Percentiles rank a stretch among this genome's conserved stretches.
phyloP scores from a whole-genome alignment of 345 rosid genomes.

The Clarkia xantiana region DNA sequence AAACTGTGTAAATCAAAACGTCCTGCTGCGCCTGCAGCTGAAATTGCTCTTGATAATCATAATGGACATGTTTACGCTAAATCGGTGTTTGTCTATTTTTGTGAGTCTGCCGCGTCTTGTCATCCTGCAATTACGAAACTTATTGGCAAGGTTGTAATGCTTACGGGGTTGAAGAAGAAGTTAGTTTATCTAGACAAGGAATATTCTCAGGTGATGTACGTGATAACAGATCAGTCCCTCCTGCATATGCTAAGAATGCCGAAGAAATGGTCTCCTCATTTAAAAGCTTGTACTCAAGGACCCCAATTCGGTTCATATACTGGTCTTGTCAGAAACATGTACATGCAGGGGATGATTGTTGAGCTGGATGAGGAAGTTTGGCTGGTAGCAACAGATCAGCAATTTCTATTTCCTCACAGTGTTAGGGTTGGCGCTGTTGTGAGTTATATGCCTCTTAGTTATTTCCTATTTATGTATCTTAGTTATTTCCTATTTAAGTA shows the following conservation, averaged over 20 bases:
- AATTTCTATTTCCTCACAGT: conserved; percentile 40
- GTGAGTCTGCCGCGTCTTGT: conserved; percentile 49
- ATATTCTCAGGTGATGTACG: conserved; percentile 45
- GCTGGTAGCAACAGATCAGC: conserved; percentile 64
- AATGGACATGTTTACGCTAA: conserved; percentile 27
- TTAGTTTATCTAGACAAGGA: conserved; percentile 33
- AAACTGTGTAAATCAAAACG: conserved; percentile 19
- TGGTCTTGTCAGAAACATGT: conserved; percentile 57
- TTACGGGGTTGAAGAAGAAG: conserved; percentile 58
- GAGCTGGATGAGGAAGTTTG: conserved; percentile 78
- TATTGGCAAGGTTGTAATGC: conserved; percentile 27
- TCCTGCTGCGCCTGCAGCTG: conserved; percentile 5
- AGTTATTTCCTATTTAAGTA: not conserved
- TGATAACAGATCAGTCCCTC: conserved; percentile 34
- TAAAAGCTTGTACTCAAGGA: conserved; percentile 17
- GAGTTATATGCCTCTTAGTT: conserved; percentile 14
- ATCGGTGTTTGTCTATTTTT: conserved; percentile 41
- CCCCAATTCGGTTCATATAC: conserved; percentile 41
- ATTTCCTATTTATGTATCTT: not conserved
- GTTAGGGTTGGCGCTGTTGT: conserved; percentile 65
- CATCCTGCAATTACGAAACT: conserved; percentile 61
- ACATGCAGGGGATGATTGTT: conserved; percentile 62
- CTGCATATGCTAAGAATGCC: conserved; percentile 26
- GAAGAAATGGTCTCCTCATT: conserved; percentile 14
- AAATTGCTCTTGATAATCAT: not conserved